Conservation (phyloP, 495 filamentous ascomycete species). For the Rhizodiscina lignyota region DNA sequence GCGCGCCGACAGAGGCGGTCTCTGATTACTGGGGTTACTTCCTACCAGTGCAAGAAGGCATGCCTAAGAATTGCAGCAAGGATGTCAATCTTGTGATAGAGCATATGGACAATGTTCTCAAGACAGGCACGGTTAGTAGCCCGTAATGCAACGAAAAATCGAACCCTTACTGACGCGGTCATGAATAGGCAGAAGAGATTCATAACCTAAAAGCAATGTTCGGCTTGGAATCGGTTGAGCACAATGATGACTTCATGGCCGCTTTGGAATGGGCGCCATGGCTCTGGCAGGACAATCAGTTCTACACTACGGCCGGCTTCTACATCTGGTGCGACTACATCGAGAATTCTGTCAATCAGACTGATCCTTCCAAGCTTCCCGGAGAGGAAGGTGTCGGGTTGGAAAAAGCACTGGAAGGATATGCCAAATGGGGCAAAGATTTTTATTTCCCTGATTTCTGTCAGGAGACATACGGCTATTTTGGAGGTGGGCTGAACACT, state of each 20-base stretch:
- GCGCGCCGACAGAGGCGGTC: too few relatives aligned
- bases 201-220: conserved; percentile 40
- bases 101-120: too few relatives aligned
- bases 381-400: conserved; percentile 34
- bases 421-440: conserved; percentile 34
- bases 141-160: too few relatives aligned
- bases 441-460: conserved; percentile 29
- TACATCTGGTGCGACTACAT: conserved; percentile 37
- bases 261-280: conserved; percentile 38
- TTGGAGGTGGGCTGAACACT: conserved; percentile 25
- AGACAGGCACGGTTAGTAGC: too few relatives aligned
- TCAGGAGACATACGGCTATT: conserved; percentile 32
- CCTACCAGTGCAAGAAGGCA: too few relatives aligned
- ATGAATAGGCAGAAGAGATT: conserved; percentile 28
- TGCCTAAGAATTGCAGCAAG: too few relatives aligned
- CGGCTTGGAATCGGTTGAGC: conserved; percentile 31
- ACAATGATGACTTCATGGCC: conserved; percentile 43
- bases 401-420: conserved; percentile 34
- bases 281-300: conserved; percentile 38
- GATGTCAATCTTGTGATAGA: too few relatives aligned
- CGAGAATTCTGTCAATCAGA: conserved; percentile 21
- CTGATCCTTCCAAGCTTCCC: too few relatives aligned
- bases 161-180: too few relatives aligned
- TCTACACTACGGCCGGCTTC: conserved; percentile 26
- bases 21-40: too few relatives aligned